Percentiles rank a stretch among this genome's conserved stretches.
phyloP scores from a whole-genome alignment of 129 eudicot genomes.

The Heracleum sosnowskyi region DNA sequence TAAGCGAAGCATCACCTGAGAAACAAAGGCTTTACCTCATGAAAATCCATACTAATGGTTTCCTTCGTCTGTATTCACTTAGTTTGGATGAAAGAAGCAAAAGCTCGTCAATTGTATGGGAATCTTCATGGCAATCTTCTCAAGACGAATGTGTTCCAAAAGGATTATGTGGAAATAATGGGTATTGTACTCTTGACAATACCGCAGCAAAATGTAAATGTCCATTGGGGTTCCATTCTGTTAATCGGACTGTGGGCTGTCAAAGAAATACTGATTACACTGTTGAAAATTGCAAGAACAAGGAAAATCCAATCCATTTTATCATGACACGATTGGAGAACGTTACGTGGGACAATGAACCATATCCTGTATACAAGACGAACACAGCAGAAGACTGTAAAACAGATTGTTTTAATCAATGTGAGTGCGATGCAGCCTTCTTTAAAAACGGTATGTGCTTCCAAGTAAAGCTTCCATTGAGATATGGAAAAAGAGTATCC shows the following conservation, averaged over 20 bases:
- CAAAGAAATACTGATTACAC: constrained; percentile 11
- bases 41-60: background rate
- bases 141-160: background rate
- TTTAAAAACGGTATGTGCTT: too few relatives aligned
- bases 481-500: too few relatives aligned
- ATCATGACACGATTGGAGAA: too few relatives aligned
- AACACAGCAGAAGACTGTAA: too few relatives aligned
- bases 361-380: background rate
- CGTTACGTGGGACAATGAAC: too few relatives aligned
- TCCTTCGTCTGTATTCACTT: constrained; percentile 8
- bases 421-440: too few relatives aligned
- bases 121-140: background rate
- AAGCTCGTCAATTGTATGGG: background rate
- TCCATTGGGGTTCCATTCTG: background rate
- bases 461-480: too few relatives aligned
- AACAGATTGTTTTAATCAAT: too few relatives aligned
- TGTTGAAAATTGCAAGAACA: constrained; percentile 5
- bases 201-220: constrained; percentile 3
- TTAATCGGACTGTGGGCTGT: constrained; percentile 17
- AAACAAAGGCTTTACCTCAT: background rate
- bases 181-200: background rate
- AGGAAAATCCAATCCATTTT: background rate
- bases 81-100: background rate
- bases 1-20: background rate
- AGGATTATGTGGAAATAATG: constrained; percentile 9